phyloP scores from a whole-genome alignment of 1,284 basidiomycete species.

The Trichosporon sp. region DNA sequence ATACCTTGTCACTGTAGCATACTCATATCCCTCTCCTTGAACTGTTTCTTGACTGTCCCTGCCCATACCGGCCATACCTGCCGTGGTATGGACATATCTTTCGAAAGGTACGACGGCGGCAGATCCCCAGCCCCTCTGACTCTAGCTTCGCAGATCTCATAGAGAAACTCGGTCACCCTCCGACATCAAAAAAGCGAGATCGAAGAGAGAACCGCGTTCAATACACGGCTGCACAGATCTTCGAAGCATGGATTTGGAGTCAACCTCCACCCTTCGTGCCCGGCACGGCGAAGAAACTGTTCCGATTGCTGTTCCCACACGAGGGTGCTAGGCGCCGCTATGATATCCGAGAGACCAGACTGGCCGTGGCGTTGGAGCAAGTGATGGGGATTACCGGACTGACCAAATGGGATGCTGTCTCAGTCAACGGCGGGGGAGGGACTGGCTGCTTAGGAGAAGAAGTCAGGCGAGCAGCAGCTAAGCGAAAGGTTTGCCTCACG shows the following conservation, averaged over 20 bases:
- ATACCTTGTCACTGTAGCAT: background rate
- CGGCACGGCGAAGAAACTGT: constrained; percentile 49
- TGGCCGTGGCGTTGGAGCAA: constrained; percentile 56
- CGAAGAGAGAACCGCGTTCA: background rate
- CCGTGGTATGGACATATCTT: constrained; percentile 4
- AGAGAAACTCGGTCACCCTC: constrained; percentile 35
- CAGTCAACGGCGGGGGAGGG: constrained; percentile 34
- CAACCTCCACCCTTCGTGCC: constrained; percentile 25
- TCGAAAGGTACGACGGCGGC: background rate
- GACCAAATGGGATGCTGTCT: constrained; percentile 52
- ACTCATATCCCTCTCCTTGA: background rate
- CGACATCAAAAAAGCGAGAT: constrained; percentile 10
- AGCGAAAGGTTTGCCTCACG: background rate
- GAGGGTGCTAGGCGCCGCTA: constrained; percentile 66
- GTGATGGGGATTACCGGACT: constrained; percentile 53
- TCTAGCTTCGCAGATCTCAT: constrained; percentile 34
- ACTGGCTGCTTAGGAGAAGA: constrained; percentile 67
- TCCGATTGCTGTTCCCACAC: constrained; percentile 74
- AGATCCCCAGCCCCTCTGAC: background rate
- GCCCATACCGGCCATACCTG: background rate
- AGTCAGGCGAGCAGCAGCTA: constrained; percentile 51
- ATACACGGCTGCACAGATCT: constrained; percentile 24
- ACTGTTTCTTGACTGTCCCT: background rate
- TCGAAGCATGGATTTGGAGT: constrained; percentile 37
- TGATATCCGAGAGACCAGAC: constrained; percentile 63